Evolutionary conservation across 345 rosid genomes (phyloP), one percentile per base, ranked within the genome.

Genomic region (Trapa incisa): DNA sequence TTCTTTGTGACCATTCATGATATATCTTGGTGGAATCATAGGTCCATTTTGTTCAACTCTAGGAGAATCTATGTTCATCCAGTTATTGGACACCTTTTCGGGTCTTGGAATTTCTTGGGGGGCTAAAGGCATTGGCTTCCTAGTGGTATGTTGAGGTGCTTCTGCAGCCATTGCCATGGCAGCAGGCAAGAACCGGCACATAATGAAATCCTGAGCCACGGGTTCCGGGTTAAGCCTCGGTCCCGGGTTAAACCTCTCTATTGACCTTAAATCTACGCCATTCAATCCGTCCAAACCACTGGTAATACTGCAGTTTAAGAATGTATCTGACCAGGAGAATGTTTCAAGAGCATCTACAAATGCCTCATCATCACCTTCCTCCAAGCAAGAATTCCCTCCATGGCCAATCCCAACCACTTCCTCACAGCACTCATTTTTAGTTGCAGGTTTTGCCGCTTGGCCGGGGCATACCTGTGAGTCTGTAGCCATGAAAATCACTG

Each of bases 131-230:
- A 81, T 80, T 17, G 72, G 91, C 78, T 82, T 89, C 72, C 75
- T 80, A 39, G 76, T 68, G 57, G 75, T 67, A 75, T 80, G 69
- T 47, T 73, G 82, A 74, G 89, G 81, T 67, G 82, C 75, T 67
- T 87, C 94, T 54, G 90, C 84, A 66, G 96, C 83, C 89, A 88
- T 80, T 29, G 97, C 98, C 74, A 86, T 83, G 47, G 98, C 97
- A 15, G 98, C 96, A 43, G 98, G 98, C 77, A 89, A 77, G 76
- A 93, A 93, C 41, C 97, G 82, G 65, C 82, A 87, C 88, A 93
- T 89, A 96, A 93, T 88, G 72, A 90, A 80, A 76, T 90, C 92
- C 47, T 78, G 81, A 70, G 87, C 76, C 62, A 76, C 84, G 78
- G 81, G 68, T 89, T 96, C 29, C 29, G 29, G 22, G 79, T 60